phyloP scores from a whole-genome alignment of 495 filamentous ascomycete species.

The Tuber indicum region DNA sequence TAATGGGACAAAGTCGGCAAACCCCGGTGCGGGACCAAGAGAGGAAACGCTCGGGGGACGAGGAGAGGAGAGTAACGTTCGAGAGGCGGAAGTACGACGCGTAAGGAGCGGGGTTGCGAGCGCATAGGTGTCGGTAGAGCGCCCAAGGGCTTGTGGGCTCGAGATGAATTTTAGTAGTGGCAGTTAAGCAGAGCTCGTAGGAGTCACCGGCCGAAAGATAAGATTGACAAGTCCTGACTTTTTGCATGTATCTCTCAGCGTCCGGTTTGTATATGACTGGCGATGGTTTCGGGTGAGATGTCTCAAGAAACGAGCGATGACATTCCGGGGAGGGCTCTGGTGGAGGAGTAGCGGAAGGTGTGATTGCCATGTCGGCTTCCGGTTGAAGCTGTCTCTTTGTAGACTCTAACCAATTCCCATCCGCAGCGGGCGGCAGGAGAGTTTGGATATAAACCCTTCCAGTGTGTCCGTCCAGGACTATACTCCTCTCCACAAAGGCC shows the following conservation, averaged over 20 bases:
- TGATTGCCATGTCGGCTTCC: constrained; percentile 25
- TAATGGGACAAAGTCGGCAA: constrained; percentile 77
- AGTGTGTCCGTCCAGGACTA: constrained; percentile 68
- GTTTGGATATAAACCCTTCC: constrained; percentile 60
- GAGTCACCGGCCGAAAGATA: constrained; percentile 72
- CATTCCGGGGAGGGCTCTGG: constrained; percentile 23
- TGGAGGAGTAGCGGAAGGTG: constrained; percentile 30
- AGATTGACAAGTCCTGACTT: constrained; percentile 60
- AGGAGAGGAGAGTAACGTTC: constrained; percentile 63
- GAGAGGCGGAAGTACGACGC: constrained; percentile 73
- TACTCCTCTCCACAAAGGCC: constrained; percentile 67
- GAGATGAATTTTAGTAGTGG: constrained; percentile 58
- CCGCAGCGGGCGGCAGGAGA: constrained; percentile 44
- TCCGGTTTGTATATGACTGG: constrained; percentile 52
- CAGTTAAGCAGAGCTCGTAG: constrained; percentile 88
- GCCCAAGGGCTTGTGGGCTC: constrained; percentile 52
- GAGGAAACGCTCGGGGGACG: constrained; percentile 89
- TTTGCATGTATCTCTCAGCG: not conserved
- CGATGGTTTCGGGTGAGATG: constrained; percentile 30
- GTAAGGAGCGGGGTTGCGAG: constrained; percentile 77
- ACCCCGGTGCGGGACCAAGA: constrained; percentile 55
- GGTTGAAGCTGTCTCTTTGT: constrained; percentile 27
- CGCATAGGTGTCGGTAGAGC: constrained; percentile 63
- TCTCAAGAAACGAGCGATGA: constrained; percentile 48
- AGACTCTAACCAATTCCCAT: constrained; percentile 35